Evolutionary conservation across 441 rosid genomes (phyloP).

Genomic region (Adansonia grandidieri): DNA sequence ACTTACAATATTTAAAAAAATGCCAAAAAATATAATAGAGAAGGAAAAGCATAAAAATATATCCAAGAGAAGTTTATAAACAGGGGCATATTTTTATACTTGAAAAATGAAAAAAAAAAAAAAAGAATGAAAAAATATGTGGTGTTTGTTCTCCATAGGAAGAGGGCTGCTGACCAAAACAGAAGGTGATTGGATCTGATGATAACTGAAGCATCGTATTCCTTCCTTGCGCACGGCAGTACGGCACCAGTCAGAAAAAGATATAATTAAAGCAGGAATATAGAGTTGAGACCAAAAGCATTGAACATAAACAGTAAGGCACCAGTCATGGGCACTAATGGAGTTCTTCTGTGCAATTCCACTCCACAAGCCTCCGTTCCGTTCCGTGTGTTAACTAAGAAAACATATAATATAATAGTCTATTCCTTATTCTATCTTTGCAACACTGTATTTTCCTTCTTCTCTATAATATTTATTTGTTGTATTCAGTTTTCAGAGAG

Average conservation of each 20-base stretch:
- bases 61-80: slow-evolving; percentile 11
- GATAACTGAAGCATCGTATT: slow-evolving; percentile 15
- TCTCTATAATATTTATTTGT: neutral
- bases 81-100: no score
- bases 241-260: neutral
- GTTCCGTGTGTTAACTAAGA: slow-evolving; percentile 22
- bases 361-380: slow-evolving; percentile 26
- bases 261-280: slow-evolving; percentile 36
- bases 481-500: slow-evolving; percentile 30
- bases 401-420: slow-evolving; percentile 11
- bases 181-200: slow-evolving; percentile 6
- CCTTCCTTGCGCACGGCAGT: neutral
- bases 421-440: slow-evolving; percentile 28
- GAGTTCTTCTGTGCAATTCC: slow-evolving; percentile 26
- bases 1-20: neutral
- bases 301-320: slow-evolving; percentile 37
- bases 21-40: neutral
- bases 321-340: slow-evolving; percentile 19
- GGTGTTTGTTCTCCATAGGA: slow-evolving; percentile 2
- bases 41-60: neutral
- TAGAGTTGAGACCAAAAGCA: slow-evolving; percentile 14
- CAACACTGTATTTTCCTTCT: slow-evolving; percentile 30
- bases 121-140: slow-evolving; percentile 46
- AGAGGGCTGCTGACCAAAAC: neutral
- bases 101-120: neutral